Percentiles rank a stretch among this genome's conserved stretches.
Conservation (phyloP, 2,329 filamentous ascomycete species). For the Hawksworthiomyces lignivorus region DNA sequence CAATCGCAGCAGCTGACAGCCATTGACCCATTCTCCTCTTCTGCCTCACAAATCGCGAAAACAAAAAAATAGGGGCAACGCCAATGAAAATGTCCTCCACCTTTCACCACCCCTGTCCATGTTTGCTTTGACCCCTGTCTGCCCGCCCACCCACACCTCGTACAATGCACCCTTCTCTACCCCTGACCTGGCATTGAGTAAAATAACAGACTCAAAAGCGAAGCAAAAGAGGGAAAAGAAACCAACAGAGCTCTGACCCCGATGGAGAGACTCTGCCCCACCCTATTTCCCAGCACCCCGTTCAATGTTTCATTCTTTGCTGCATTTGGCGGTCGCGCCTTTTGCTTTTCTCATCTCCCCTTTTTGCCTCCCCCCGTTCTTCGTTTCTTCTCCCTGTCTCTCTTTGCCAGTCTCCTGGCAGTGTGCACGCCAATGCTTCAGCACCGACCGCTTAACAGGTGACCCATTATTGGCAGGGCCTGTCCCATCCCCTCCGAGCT, state of each 20-base stretch:
- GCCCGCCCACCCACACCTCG: slow-evolving; percentile 1
- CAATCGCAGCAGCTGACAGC: too few species aligned
- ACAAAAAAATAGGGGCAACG: slow-evolving; percentile 7
- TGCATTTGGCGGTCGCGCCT: slow-evolving; percentile 1
- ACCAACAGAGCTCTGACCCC: slow-evolving; percentile 6
- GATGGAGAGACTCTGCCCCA: slow-evolving; percentile 4
- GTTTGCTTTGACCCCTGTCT: slow-evolving; percentile 5
- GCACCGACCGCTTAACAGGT: too few species aligned
- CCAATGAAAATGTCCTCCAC: too few species aligned
- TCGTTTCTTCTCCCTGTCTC: too few species aligned
- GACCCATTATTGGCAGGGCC: too few species aligned
- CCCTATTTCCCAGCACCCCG: slow-evolving; percentile 12
- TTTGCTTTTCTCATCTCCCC: slow-evolving; percentile 7
- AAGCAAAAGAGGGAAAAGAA: background rate
- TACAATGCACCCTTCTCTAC: background rate
- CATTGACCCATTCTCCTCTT: background rate
- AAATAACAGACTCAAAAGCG: background rate
- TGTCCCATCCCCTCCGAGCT: too few species aligned
- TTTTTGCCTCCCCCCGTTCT: slow-evolving; percentile 9
- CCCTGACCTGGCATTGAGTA: background rate
- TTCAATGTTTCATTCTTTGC: slow-evolving; percentile 3
- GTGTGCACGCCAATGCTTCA: too few species aligned
- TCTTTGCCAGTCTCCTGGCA: too few species aligned
- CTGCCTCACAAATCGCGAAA: background rate
- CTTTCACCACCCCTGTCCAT: background rate